Base-by-base conservation (phyloP, 2,329 filamentous ascomycete genomes). In the Colletotrichum sp. region DNA sequence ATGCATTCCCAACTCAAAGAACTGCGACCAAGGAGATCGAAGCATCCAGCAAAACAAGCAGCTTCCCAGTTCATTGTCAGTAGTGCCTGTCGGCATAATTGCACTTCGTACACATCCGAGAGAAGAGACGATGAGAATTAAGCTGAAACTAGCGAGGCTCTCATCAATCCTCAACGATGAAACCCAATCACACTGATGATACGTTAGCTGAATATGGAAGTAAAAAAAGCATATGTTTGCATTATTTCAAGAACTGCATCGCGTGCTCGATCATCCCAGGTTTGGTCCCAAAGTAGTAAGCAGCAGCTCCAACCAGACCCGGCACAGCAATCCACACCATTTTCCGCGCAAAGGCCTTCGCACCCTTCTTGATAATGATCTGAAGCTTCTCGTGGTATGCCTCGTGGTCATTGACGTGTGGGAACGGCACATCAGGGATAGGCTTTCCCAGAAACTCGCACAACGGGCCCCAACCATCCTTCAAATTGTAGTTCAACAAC, bases 381-480 rank as follows among this genome's bases (percentile, higher is more conserved):
- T 60, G 67, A 7, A 69, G 52, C 67, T 69, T 69, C 24, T 69
- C 67, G 21, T 69, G 67, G 67, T 69, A 69, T 26, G 67, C 67
- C 55, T 69, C 67, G 9, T 69, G 67, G 12, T 71, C 60, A 68
- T 80, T 78, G 4, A 73, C 59, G 26, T 72, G 77, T 1, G 80
- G 80, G 55, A 82, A 81, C 4, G 75, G 60, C 30, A 34, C 72
- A 8, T 78, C 75, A 4, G 84, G 85, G 0, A 85, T 79, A 0
- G 81, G 75, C 57, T 84, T 83, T 52, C 82, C 83, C 0, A 86
- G 78, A 71, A 86, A 86, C 52, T 80, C 65, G 77, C 84, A 86
- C 24, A 86, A 79, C 8, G 84, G 83, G 21, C 78, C 83, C 84
- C 83, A 85, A 62, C 83, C 82, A 30, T 85, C 82, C 24, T 82